Conservation (phyloP, 352 stramenopile genomes). For the Phytopythium kandeliae region DNA sequence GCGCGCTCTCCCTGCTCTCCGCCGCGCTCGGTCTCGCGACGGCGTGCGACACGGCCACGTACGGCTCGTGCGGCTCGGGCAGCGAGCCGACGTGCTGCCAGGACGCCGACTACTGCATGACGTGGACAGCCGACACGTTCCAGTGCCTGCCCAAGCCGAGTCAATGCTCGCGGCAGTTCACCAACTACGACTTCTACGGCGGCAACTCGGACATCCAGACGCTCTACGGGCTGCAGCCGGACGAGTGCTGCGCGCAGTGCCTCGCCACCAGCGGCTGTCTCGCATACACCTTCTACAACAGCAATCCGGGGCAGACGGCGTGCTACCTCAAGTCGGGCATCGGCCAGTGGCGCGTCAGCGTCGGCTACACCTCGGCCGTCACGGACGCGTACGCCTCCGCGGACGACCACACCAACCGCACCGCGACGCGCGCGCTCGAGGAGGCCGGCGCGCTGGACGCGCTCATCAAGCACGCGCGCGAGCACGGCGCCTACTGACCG, state of each 20-base stretch:
- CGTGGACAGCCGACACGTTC: conserved; percentile 28
- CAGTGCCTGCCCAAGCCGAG: conserved; percentile 26
- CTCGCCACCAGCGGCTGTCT: conserved; percentile 26
- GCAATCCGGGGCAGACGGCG: conserved; percentile 19
- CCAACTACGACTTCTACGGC: conserved; percentile 41
- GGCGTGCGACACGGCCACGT: conserved; percentile 7
- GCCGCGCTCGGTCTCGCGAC: conserved; percentile 3
- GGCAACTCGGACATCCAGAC: conserved; percentile 36
- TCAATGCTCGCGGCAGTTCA: conserved; percentile 30
- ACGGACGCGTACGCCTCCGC: conserved; percentile 27
- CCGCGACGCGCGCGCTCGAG: conserved; percentile 6
- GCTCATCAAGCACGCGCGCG: not conserved
- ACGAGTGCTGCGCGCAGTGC: conserved; percentile 32
- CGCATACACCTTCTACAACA: conserved; percentile 48
- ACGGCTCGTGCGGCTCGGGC: conserved; percentile 19
- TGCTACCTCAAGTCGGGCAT: conserved; percentile 29
- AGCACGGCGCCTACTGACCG: conserved; percentile 3
- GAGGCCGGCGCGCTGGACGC: conserved; percentile 2
- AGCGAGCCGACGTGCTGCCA: conserved; percentile 27
- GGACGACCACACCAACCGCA: conserved; percentile 16
- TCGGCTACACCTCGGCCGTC: conserved; percentile 26
- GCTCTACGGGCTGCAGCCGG: conserved; percentile 23
- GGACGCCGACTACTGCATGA: conserved; percentile 31
- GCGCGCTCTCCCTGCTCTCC: not conserved
- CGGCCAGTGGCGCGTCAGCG: conserved; percentile 15